Evolutionary conservation across 192 early-diverging fungal genomes (phyloP).

Genomic region (Coemansia asiatica): DNA sequence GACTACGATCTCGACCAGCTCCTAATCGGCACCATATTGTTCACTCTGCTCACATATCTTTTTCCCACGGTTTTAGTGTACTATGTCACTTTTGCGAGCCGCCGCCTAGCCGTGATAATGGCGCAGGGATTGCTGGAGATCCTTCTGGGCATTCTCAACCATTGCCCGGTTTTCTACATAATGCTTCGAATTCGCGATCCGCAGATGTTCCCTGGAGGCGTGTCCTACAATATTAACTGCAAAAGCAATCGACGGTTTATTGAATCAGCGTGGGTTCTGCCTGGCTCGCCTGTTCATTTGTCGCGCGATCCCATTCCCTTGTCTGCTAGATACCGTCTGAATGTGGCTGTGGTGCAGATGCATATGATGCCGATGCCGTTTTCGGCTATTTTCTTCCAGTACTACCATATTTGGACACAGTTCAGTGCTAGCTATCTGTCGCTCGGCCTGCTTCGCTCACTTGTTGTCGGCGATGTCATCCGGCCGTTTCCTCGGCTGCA

Average conservation of each 20-base stretch:
- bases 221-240: conserved; percentile 43
- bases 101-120: conserved; percentile 77
- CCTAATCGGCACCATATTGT: conserved; percentile 89
- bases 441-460: conserved; percentile 67
- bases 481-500: conserved; percentile 77
- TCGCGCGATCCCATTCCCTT: conserved; percentile 50
- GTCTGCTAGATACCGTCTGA: conserved; percentile 33
- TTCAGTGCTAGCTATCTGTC: conserved; percentile 81
- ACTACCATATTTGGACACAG: conserved; percentile 76
- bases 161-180: conserved; percentile 95
- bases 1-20: conserved; percentile 96
- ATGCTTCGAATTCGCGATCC: conserved; percentile 86
- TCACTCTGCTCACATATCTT: conserved; percentile 89
- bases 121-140: conserved; percentile 84
- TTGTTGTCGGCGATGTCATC: conserved; percentile 80
- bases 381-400: conserved; percentile 88
- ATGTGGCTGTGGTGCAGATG: conserved; percentile 45
- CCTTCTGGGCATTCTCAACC: conserved; percentile 85
- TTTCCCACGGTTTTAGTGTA: conserved; percentile 96
- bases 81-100: conserved; percentile 85
- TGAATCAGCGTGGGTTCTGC: conserved; percentile 47
- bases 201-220: conserved; percentile 77
- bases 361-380: conserved; percentile 73
- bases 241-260: conserved; percentile 30
- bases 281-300: conserved; percentile 39